Percentiles rank a stretch among this genome's conserved stretches.
Evolutionary conservation across 768 basidiomycete genomes (phyloP).

Genomic region (Leccinum fibrillosum): DNA sequence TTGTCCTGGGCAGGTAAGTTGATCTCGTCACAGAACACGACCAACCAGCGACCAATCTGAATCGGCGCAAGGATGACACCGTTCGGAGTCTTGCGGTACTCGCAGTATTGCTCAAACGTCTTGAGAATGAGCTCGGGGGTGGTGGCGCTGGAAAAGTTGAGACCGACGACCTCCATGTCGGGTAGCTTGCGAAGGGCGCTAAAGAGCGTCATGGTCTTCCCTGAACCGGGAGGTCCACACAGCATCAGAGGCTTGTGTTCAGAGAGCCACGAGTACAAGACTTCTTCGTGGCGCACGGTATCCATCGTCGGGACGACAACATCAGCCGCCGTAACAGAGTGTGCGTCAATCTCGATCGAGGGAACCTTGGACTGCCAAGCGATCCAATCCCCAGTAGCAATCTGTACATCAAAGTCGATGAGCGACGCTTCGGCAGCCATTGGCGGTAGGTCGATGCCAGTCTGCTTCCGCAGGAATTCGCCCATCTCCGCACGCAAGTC

Average conservation of each 20-base stretch:
- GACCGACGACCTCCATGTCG: conserved; percentile 97
- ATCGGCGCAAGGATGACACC: conserved; percentile 93
- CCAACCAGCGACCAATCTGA: conserved; percentile 94
- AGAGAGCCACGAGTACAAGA: conserved; percentile 96
- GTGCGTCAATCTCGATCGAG: conserved; percentile 93
- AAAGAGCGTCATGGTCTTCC: conserved; percentile 99
- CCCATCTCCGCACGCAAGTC: conserved; percentile 89
- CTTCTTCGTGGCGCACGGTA: conserved; percentile 97
- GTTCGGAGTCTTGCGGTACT: conserved; percentile 97
- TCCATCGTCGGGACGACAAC: conserved; percentile 98
- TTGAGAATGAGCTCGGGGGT: conserved; percentile 97
- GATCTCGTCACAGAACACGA: no score
- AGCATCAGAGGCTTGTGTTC: conserved; percentile 98
- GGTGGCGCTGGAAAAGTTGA: conserved; percentile 99
- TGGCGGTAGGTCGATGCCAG: conserved; percentile 86
- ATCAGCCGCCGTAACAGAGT: conserved; percentile 92
- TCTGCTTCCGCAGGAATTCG: conserved; percentile 78
- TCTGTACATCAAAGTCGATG: conserved; percentile 93
- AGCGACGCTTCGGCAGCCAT: conserved; percentile 75
- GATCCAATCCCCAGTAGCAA: conserved; percentile 81
- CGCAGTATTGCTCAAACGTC: conserved; percentile 99
- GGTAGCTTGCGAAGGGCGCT: conserved; percentile 96
- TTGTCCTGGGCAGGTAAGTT: no score
- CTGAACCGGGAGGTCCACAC: conserved; percentile 99
- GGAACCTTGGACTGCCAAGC: conserved; percentile 93